Base-by-base conservation (phyloP, 768 basidiomycete species). In the Tricholoma flavovirens region DNA sequence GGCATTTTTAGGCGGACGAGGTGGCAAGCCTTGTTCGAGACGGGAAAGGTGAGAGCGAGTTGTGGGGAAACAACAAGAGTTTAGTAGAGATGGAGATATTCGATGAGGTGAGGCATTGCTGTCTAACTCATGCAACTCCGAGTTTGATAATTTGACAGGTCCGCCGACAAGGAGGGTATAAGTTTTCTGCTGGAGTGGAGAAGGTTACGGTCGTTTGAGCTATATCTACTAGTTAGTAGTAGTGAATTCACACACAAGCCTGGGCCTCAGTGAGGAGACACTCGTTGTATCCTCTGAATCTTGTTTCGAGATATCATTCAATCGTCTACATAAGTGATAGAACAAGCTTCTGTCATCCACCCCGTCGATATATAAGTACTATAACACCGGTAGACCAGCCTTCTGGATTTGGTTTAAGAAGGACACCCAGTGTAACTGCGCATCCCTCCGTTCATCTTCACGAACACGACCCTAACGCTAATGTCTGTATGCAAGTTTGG, bases 1-100 rank as follows among this genome's bases (percentile, higher is more conserved):
- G 82, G 87, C 82, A 90, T 68, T 95, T 86, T 69, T 82, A 94
- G 69, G 91, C 92, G 3, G 93, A 95, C 63, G 91, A 94, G 57
- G 90, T 92, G 10, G 92, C 89, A 15, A 71, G 89, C 49, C 90
- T 87, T 64, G 73, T 92, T 19, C 71, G 83, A 36, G 86, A 86
- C 52, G 87, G 87, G 2, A 89, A 86, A 75, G 71, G 73, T 22
- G 84, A 93, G 71, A 91, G 90, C 63, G 75, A 75, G 4, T 62
- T 83, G 30, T 93, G 91, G 89, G 79, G 84, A 1, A 87, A 87
- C 61, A 82, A 84, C 42, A 92, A 93, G 74, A 93, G 87, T 64
- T 63, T 88, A 62, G 62, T 93, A 58, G 82, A 87, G 59, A 93
- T 93, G 86, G 75, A 83, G 29, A 82, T 93, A 53, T 93, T 96